phyloP scores from a whole-genome alignment of 306 rosid genomes.

The Abrus precatorius region DNA sequence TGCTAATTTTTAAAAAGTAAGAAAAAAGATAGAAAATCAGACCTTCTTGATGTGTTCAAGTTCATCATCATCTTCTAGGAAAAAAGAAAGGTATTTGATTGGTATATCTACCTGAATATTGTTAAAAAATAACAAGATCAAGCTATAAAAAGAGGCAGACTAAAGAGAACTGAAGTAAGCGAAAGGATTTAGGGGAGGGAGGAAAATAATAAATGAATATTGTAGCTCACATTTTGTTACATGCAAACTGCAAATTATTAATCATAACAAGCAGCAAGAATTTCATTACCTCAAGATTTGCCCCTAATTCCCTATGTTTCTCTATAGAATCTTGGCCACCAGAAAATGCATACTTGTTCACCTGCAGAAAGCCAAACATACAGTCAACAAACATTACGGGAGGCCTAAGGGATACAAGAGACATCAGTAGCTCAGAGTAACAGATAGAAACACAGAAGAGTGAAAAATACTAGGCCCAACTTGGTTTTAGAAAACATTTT shows the following conservation, averaged over 20 bases:
- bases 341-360: slow-evolving; percentile 85
- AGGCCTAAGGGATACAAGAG: neutral
- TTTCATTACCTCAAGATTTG: slow-evolving; percentile 80
- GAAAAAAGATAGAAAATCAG: slow-evolving; percentile 28
- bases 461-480: neutral
- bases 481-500: neutral
- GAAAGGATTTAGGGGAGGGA: neutral
- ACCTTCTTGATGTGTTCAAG: slow-evolving; percentile 80
- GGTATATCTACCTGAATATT: slow-evolving; percentile 89
- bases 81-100: slow-evolving; percentile 81
- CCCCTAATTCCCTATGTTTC: slow-evolving; percentile 87
- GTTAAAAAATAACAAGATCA: slow-evolving; percentile 22
- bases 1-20: slow-evolving; percentile 26
- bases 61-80: slow-evolving; percentile 85
- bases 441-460: neutral
- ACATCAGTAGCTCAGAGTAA: neutral
- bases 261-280: slow-evolving; percentile 29
- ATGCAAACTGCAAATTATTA: slow-evolving; percentile 20
- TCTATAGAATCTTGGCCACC: slow-evolving; percentile 96
- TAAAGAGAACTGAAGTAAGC: neutral
- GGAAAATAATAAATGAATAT: neutral
- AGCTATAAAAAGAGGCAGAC: slow-evolving; percentile 26
- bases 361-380: slow-evolving; percentile 60
- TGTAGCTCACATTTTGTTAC: slow-evolving; percentile 3
- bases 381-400: slow-evolving; percentile 10